Conservation (phyloP, 306 rosid genomes). For the Begonia peltatifolia region DNA sequence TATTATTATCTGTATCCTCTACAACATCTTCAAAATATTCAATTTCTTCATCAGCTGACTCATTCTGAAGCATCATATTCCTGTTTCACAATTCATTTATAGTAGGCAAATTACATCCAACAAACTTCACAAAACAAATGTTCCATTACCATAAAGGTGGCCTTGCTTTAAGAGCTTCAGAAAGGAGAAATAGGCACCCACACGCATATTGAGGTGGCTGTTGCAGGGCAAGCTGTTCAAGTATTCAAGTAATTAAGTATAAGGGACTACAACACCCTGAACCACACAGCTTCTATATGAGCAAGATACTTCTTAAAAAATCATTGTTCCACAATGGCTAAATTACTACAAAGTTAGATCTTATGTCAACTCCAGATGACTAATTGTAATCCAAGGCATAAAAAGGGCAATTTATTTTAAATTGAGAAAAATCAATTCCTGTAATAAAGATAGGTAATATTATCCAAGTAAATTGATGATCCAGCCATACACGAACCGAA, state of each 20-base stretch:
- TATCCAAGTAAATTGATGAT: not conserved
- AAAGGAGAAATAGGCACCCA: slow-evolving; percentile 84
- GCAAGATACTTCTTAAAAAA: no score
- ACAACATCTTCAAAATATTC: slow-evolving; percentile 84
- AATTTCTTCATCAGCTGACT: slow-evolving; percentile 64
- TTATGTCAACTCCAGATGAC: no score
- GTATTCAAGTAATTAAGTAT: not conserved
- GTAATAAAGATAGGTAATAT: not conserved
- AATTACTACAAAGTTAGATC: no score
- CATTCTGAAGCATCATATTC: slow-evolving; percentile 67
- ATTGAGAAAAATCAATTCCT: not conserved
- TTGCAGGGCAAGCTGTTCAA: slow-evolving; percentile 75
- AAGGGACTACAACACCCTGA: no score
- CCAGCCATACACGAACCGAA: not conserved
- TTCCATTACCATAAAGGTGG: slow-evolving; percentile 66
- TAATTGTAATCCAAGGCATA: no score
- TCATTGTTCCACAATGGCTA: no score
- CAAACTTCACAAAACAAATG: not conserved
- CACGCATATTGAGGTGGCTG: slow-evolving; percentile 96
- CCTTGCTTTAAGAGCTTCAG: slow-evolving; percentile 88
- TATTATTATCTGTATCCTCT: slow-evolving; percentile 36
- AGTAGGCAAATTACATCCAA: not conserved
- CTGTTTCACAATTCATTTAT: slow-evolving; percentile 15
- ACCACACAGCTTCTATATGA: no score
- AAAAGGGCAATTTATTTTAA: no score